phyloP scores from a whole-genome alignment of 345 rosid genomes.

The Dipteronia dyeriana region DNA sequence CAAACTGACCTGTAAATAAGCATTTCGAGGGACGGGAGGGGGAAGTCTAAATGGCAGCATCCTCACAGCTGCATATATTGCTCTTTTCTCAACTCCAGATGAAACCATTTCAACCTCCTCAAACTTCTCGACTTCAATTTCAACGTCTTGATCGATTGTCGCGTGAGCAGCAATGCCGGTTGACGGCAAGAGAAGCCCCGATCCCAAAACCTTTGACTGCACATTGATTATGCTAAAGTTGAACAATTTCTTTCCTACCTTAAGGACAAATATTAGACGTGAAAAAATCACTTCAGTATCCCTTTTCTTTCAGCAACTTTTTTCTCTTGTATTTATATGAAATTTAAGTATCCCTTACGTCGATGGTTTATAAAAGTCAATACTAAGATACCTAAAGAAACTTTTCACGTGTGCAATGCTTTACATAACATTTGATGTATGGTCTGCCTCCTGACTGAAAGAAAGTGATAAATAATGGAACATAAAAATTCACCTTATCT shows the following conservation, averaged over 20 bases:
- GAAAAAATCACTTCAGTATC: background rate
- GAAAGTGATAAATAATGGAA: background rate
- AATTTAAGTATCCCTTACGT: background rate
- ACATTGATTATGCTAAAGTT: constrained; percentile 1
- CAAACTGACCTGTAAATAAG: constrained; percentile 45
- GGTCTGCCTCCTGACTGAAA: background rate
- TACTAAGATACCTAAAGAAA: background rate
- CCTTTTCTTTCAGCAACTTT: background rate
- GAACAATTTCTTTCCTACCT: background rate
- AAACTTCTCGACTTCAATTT: constrained; percentile 47
- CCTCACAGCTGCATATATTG: constrained; percentile 19
- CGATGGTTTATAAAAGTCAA: background rate
- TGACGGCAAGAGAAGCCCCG: constrained; percentile 46
- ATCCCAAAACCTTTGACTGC: constrained; percentile 38
- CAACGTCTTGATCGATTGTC: constrained; percentile 48
- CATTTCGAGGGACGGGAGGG: constrained; percentile 44
- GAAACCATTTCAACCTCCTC: constrained; percentile 41
- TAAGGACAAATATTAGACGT: background rate
- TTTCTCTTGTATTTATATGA: background rate
- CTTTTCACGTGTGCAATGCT: background rate
- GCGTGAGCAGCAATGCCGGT: constrained; percentile 75
- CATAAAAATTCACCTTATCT: constrained; percentile 48
- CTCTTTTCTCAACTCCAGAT: constrained; percentile 17
- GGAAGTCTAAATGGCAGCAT: constrained; percentile 43
- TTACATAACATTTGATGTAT: background rate